A percentile compares a stretch with the other conserved stretches of the same genome.
phyloP scores from a whole-genome alignment of 1,284 basidiomycete genomes.

The Ceratobasidium sp. region DNA sequence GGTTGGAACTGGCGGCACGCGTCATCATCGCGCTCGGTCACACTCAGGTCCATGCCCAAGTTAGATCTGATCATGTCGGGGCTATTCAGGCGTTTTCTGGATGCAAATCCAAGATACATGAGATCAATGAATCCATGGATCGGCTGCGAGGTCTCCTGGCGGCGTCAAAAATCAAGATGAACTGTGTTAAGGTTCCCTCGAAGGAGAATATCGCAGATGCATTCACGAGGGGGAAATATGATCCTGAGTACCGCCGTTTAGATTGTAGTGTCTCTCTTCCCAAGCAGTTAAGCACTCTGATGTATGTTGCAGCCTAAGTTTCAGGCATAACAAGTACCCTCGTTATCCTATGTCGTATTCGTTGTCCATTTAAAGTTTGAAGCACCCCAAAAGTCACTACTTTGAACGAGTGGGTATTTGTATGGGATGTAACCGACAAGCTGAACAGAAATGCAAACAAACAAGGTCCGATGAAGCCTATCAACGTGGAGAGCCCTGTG shows the following conservation, averaged over 20 bases:
- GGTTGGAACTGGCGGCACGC: not conserved
- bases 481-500: not conserved
- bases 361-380: too few relatives aligned
- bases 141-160: not conserved
- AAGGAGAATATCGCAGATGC: conserved; percentile 18
- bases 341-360: too few relatives aligned
- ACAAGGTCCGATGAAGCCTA: not conserved
- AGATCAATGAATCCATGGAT: not conserved
- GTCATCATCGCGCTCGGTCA: not conserved
- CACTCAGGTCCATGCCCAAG: not conserved
- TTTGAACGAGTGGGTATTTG: not conserved
- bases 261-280: conserved; percentile 1
- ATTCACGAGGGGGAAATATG: not conserved
- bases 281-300: not conserved
- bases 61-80: not conserved
- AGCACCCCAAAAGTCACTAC: too few relatives aligned
- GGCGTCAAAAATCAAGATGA: not conserved
- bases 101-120: not conserved
- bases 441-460: not conserved
- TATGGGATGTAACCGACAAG: not conserved
- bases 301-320: not conserved
- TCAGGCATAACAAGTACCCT: too few relatives aligned
- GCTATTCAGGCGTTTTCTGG: conserved; percentile 1
- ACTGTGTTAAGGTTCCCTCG: not conserved
- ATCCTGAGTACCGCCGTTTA: not conserved